These are phyloP conservation scores for Larix kaempferi DNA, from an alignment of 75 land plant species.

Conservation along the genomic window DNA sequence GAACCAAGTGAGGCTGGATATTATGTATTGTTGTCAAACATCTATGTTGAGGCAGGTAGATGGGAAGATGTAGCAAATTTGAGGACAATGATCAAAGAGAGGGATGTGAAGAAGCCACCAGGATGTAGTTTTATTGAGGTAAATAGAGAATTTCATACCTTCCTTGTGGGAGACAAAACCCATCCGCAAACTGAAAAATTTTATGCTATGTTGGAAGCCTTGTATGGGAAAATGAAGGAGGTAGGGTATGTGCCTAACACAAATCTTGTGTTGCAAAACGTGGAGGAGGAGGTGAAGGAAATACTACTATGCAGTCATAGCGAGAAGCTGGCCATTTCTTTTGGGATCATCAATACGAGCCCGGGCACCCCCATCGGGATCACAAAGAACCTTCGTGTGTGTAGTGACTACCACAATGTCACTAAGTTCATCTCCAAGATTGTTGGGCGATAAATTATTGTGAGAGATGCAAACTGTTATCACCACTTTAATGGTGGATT, in stretches of 20 bases:
- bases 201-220: neutral
- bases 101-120: neutral
- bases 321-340: constrained; percentile 15
- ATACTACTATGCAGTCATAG: constrained; percentile 3
- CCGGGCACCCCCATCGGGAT: constrained; percentile 2
- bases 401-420: constrained; percentile 15
- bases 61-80: neutral
- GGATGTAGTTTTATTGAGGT: neutral
- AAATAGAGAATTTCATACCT: neutral
- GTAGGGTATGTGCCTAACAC: constrained; percentile 5
- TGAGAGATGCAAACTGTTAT: constrained; percentile 11
- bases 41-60: constrained; percentile 2
- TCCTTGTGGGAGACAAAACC: constrained; percentile 4
- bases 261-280: neutral
- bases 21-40: neutral
- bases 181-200: constrained; percentile 2
- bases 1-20: constrained; percentile 3
- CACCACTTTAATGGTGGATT: constrained; percentile 16
- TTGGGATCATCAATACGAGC: constrained; percentile 15
- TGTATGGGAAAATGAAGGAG: neutral
- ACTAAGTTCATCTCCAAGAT: constrained; percentile 16
- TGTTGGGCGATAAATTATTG: neutral
- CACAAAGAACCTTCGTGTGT: constrained; percentile 12
- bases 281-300: constrained; percentile 10
- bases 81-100: constrained; percentile 4